phyloP scores from a whole-genome alignment of 768 basidiomycete species.

The Russula olivacea region DNA sequence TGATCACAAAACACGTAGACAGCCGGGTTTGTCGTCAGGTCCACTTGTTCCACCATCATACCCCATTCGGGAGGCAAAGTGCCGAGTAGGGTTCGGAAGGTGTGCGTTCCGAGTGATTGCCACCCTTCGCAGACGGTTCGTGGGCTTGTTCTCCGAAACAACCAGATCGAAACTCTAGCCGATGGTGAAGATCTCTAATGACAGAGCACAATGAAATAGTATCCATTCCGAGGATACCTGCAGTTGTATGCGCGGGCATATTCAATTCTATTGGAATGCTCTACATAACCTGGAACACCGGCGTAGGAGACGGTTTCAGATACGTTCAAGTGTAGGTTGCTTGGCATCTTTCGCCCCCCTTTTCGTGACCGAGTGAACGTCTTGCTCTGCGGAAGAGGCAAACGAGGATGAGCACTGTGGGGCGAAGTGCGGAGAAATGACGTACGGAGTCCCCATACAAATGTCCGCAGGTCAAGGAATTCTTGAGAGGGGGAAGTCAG shows the following conservation, averaged over 20 bases:
- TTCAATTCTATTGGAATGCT: background rate
- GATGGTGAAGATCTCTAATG: background rate
- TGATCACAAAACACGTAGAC: background rate
- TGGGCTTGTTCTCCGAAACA: background rate
- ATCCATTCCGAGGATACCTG: background rate
- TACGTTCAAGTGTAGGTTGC: constrained; percentile 15
- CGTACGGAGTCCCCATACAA: constrained; percentile 87
- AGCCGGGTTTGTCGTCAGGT: background rate
- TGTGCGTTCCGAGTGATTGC: background rate
- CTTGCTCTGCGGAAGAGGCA: constrained; percentile 53
- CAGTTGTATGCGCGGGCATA: background rate
- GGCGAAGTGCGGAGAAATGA: constrained; percentile 24
- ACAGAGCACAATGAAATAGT: background rate
- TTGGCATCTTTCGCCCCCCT: constrained; percentile 58
- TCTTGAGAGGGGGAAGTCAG: constrained; percentile 39
- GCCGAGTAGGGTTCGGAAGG: background rate
- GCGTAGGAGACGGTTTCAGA: constrained; percentile 7
- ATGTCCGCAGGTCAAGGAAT: constrained; percentile 71
- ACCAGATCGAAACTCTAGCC: background rate
- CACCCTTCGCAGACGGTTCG: background rate
- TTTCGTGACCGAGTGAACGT: constrained; percentile 66
- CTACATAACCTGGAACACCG: background rate
- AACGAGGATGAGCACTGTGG: background rate
- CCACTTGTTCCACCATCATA: background rate
- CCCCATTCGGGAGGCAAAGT: background rate